A percentile compares a stretch with the other conserved stretches of the same genome.
Evolutionary conservation across 495 filamentous ascomycete species (phyloP).

Genomic region (Aspergillus bertholletiae): DNA sequence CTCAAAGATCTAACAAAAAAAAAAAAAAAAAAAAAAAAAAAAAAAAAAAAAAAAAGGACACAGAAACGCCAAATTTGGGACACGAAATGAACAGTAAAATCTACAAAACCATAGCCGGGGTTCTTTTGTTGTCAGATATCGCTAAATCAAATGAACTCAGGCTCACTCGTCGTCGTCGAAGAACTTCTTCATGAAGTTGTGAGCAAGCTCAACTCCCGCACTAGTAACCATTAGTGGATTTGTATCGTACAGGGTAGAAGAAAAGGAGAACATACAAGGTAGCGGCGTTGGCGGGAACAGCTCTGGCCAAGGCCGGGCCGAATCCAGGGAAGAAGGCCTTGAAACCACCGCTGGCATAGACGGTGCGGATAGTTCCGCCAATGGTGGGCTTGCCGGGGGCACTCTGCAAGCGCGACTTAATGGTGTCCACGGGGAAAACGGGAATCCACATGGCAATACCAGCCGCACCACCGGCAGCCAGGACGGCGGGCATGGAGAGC

Average conservation of each 20-base stretch:
- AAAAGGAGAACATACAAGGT: constrained; percentile 45
- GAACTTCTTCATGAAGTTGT: constrained; percentile 74
- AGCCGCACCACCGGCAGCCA: constrained; percentile 80
- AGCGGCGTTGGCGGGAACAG: constrained; percentile 90
- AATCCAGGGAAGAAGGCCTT: constrained; percentile 98
- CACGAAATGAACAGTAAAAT: no score
- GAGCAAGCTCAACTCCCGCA: constrained; percentile 75
- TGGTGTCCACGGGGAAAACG: constrained; percentile 95
- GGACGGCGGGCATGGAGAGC: constrained; percentile 77
- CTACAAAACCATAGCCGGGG: background rate
- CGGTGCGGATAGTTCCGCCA: constrained; percentile 67
- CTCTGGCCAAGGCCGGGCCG: constrained; percentile 86
- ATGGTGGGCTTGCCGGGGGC: constrained; percentile 85
- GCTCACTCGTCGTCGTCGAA: constrained; percentile 42
- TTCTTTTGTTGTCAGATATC: background rate
- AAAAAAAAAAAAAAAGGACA: no score
- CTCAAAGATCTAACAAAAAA: constrained; percentile 11
- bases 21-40: background rate
- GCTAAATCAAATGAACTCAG: background rate
- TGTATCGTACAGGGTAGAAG: background rate
- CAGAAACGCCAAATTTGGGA: no score
- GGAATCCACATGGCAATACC: constrained; percentile 99
- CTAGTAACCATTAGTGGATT: constrained; percentile 31
- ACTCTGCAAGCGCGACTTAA: constrained; percentile 92
- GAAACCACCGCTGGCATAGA: constrained; percentile 76